Conservation (phyloP, 768 basidiomycete species). For the Scleroderma citrinum region DNA sequence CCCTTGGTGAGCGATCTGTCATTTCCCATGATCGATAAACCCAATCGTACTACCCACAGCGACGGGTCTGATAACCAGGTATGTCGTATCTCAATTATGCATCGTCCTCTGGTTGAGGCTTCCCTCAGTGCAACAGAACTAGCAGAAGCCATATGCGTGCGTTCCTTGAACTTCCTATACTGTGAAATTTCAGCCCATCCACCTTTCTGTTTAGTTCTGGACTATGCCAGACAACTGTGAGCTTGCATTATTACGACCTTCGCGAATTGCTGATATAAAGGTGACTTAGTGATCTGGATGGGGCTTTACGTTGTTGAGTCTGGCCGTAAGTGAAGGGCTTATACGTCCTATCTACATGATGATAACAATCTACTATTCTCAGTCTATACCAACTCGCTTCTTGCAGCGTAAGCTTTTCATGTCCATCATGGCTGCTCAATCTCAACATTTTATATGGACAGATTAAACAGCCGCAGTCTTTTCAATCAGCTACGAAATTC, state of each 20-base stretch:
- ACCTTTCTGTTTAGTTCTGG: not conserved
- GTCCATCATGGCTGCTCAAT: not conserved
- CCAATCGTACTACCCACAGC: not conserved
- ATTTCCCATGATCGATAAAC: not conserved
- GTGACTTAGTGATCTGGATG: not conserved
- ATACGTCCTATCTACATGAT: not conserved
- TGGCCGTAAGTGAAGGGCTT: not conserved
- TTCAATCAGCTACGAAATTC: not conserved
- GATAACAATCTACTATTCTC: too few species aligned
- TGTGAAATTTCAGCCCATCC: not conserved
- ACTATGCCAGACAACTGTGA: not conserved
- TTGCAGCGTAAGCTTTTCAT: not conserved
- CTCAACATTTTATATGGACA: not conserved
- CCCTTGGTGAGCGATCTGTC: not conserved
- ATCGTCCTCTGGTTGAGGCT: not conserved
- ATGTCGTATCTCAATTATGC: too few species aligned
- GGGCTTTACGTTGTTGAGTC: not conserved
- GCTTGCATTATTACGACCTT: not conserved
- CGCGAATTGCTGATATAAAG: not conserved
- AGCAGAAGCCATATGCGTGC: not conserved
- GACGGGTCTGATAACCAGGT: not conserved
- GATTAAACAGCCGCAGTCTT: not conserved
- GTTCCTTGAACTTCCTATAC: not conserved
- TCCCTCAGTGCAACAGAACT: not conserved
- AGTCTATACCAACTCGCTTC: constrained; percentile 1